Evolutionary conservation across 2,329 filamentous ascomycete species (phyloP), one percentile per base, ranked within the genome.

Genomic region (Botryotinia narcissicola): DNA sequence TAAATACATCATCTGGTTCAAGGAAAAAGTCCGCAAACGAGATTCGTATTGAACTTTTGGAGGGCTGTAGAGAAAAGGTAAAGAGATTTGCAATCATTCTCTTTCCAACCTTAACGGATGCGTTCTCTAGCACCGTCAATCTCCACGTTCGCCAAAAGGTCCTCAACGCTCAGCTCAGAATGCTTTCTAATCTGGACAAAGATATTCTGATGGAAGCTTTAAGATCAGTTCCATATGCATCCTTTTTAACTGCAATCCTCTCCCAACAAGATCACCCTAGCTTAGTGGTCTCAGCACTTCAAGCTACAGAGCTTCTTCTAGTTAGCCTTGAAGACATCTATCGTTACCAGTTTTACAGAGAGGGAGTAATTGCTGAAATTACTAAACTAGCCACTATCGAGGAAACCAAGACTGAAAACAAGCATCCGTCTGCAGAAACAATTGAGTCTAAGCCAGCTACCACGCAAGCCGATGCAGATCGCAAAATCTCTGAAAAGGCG

Each of bases 81-180:
- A 93, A 93, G 81, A 92, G 95, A 57, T 99, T 99, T 81, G 93
- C 95, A 1, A 88, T 97, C 76, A 96, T 99, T 74, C 86, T 99
- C 18, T 92, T 99, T 76, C 96, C 96, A 0, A 99, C 96, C 3
- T 85, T 99, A 75, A 98, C 96, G 44, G 95, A 99, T 81, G 95
- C 95, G 0, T 99, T 97, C 80, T 98, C 96, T 18, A 98, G 96
- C 82, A 99, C 96, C 0, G 95, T 99, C 76, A 99, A 99, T 80
- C 84, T 98, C 25, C 94, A 90, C 73, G 96, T 99, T 59, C 92
- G 97, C 35, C 94, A 98, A 81, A 98, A 97, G 83, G 96, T 99
- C 4, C 87, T 99, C 48, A 93, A 90, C 32, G 96, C 95, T n/a
- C 96, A 99, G 80, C 85, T 98, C 62, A 98, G 98, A 84, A 98